A percentile compares a stretch with the other conserved stretches of the same genome.
Conservation (phyloP, 768 basidiomycete genomes). For the Lactarius psammicola region DNA sequence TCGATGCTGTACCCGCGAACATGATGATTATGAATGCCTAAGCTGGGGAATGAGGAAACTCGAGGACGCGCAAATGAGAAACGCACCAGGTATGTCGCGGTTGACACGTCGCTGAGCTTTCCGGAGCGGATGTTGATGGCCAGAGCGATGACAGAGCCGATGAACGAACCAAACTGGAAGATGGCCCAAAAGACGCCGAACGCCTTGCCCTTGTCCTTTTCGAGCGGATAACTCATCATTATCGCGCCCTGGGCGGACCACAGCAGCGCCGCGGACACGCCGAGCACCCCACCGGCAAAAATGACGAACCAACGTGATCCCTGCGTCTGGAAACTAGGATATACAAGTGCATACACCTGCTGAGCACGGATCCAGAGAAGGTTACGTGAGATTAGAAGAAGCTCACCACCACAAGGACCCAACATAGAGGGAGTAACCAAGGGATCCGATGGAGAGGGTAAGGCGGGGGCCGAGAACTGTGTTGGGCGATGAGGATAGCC, state of each 20-base stretch:
- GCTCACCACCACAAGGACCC: slow-evolving; percentile 46
- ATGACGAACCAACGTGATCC: slow-evolving; percentile 47
- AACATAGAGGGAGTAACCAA: slow-evolving; percentile 52
- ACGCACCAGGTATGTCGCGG: slow-evolving; percentile 42
- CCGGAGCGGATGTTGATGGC: slow-evolving; percentile 42
- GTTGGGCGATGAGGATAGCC: too few relatives aligned
- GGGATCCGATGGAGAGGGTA: slow-evolving; percentile 51
- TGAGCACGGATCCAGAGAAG: background rate
- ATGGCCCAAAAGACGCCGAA: slow-evolving; percentile 55
- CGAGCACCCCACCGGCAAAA: slow-evolving; percentile 49
- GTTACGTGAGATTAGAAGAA: too few relatives aligned
- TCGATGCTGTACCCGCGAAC: slow-evolving; percentile 40
- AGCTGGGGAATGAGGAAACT: background rate
- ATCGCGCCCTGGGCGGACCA: slow-evolving; percentile 54
- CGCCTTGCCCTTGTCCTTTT: slow-evolving; percentile 53
- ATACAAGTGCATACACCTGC: background rate
- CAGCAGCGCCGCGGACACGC: slow-evolving; percentile 49
- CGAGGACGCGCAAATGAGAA: background rate
- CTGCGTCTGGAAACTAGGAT: slow-evolving; percentile 40
- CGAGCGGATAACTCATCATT: slow-evolving; percentile 58
- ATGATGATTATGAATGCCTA: slow-evolving; percentile 48
- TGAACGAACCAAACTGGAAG: slow-evolving; percentile 45
- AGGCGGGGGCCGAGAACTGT: slow-evolving; percentile 48
- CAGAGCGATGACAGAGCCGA: slow-evolving; percentile 45
- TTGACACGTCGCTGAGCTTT: slow-evolving; percentile 38